Percentiles rank a stretch among this genome's conserved stretches.
Conservation (phyloP, 441 rosid species). For the Syzygium malaccense region DNA sequence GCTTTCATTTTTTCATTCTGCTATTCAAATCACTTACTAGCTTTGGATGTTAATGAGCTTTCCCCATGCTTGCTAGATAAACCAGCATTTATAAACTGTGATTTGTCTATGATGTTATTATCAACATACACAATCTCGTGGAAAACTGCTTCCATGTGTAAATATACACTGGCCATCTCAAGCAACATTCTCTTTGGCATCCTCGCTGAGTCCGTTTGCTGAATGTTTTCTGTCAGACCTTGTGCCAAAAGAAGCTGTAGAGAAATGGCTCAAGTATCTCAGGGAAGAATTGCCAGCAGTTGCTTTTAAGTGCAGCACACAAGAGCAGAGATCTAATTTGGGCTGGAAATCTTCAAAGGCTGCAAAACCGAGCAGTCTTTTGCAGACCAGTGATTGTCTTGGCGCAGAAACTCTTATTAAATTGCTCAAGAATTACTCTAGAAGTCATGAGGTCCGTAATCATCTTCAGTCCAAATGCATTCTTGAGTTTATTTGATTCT, state of each 20-base stretch:
- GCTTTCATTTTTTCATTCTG: background rate
- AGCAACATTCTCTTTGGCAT: background rate
- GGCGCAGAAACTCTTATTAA: conserved; percentile 93
- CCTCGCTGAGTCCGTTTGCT: background rate
- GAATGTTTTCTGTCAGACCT: conserved; percentile 45
- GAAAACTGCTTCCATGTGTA: background rate
- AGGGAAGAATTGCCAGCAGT: conserved; percentile 92
- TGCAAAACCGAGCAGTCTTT: conserved; percentile 49
- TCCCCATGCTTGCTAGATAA: background rate
- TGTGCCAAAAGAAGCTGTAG: conserved; percentile 91
- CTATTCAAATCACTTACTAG: background rate
- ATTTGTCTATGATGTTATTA: background rate
- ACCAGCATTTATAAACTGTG: background rate
- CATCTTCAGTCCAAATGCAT: background rate
- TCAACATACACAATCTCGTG: background rate
- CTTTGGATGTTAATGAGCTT: background rate
- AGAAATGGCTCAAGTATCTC: conserved; percentile 90
- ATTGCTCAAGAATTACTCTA: conserved; percentile 83
- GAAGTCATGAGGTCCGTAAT: conserved; percentile 74
- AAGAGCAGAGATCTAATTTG: conserved; percentile 83
- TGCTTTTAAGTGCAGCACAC: conserved; percentile 95
- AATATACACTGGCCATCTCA: background rate
- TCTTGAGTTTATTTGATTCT: background rate
- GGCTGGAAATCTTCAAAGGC: conserved; percentile 80
- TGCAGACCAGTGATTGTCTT: conserved; percentile 95